A percentile compares a stretch with the other conserved stretches of the same genome.
These are phyloP conservation scores for Zostera marina DNA, from an alignment of 116 monocot genomes.

Conservation along the genomic window DNA sequence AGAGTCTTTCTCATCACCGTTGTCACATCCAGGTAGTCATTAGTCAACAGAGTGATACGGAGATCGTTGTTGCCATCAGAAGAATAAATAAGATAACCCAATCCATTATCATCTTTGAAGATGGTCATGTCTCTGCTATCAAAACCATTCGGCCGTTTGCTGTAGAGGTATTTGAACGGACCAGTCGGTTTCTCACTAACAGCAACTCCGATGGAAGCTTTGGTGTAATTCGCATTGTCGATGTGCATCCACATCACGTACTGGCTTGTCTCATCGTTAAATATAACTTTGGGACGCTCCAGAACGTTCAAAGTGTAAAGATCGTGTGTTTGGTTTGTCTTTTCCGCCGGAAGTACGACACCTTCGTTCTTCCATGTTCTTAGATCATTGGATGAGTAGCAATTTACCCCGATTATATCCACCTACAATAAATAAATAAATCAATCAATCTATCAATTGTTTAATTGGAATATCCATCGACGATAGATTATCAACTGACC, in stretches of 20 bases:
- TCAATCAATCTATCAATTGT: neutral
- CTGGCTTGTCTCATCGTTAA: conserved; percentile 35
- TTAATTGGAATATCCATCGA: neutral
- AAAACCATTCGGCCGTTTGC: conserved; percentile 57
- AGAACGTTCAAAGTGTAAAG: conserved; percentile 69
- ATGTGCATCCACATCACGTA: conserved; percentile 98
- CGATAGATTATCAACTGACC: conserved; percentile 48
- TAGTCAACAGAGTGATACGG: conserved; percentile 54
- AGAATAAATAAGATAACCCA: conserved; percentile 75
- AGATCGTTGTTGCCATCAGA: conserved; percentile 69
- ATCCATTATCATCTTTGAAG: conserved; percentile 78
- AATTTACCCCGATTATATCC: conserved; percentile 79
- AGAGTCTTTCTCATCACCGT: conserved; percentile 37
- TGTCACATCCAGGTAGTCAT: conserved; percentile 64
- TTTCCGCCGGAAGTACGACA: conserved; percentile 42
- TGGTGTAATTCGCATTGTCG: conserved; percentile 79
- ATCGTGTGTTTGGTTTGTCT: conserved; percentile 54
- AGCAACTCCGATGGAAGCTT: conserved; percentile 78
- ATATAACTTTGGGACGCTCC: conserved; percentile 85
- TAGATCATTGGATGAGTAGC: conserved; percentile 89
- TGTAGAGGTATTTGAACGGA: conserved; percentile 68
- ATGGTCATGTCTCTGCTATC: conserved; percentile 91
- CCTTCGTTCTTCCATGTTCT: conserved; percentile 89
- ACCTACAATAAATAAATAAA: conserved; percentile 24
- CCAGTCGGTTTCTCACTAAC: conserved; percentile 48